Conservation (phyloP, 306 rosid genomes). For the Rosa chinensis region DNA sequence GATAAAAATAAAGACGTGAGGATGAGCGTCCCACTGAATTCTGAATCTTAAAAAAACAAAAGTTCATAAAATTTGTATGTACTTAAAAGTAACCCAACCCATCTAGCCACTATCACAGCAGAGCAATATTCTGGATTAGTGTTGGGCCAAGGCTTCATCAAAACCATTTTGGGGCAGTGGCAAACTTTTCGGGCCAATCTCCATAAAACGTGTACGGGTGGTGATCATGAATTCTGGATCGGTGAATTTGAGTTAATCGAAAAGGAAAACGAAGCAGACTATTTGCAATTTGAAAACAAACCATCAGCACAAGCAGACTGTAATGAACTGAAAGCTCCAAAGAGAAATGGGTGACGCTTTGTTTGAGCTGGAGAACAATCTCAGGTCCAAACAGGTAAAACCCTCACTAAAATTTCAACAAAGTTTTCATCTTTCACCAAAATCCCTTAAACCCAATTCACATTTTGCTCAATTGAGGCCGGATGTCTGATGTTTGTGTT, state of each 20-base stretch:
- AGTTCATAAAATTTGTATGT: too few relatives aligned
- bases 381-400: slow-evolving; percentile 45
- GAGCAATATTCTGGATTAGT: too few relatives aligned
- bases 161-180: not conserved
- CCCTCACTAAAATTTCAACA: not conserved
- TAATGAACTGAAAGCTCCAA: not conserved
- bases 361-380: slow-evolving; percentile 34
- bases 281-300: not conserved
- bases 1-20: too few relatives aligned
- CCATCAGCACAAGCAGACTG: not conserved
- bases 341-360: slow-evolving; percentile 43
- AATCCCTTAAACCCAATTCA: not conserved
- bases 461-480: not conserved
- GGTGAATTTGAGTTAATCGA: not conserved
- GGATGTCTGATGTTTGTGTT: not conserved
- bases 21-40: too few relatives aligned
- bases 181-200: too few relatives aligned
- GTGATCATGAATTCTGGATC: not conserved
- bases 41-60: too few relatives aligned
- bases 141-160: not conserved
- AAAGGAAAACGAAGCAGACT: not conserved
- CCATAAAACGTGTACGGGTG: too few relatives aligned
- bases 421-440: not conserved
- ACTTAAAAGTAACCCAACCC: too few relatives aligned
- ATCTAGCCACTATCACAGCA: too few relatives aligned